Base-by-base conservation (phyloP, 768 basidiomycete genomes). In the Saitozyma podzolica region DNA sequence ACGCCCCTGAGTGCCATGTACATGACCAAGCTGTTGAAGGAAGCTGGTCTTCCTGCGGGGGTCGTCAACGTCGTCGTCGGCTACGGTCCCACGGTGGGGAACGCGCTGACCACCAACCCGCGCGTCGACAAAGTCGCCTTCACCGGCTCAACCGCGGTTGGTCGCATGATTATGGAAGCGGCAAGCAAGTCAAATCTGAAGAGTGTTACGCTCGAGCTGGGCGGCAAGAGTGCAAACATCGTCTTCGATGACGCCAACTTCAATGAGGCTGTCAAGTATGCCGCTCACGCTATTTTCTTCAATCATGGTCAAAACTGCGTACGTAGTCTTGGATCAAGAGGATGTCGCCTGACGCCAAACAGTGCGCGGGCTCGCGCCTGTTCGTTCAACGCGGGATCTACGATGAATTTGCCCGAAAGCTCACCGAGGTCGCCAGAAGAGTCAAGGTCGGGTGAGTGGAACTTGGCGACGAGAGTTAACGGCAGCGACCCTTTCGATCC, bases 161-260 rank as follows among this genome's bases (percentile, higher is more conserved):
- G 92, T 10, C 84, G 90, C 17, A 88, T 87, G 74, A 83, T 95
- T 71, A 83, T 92, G 85, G 86, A 90, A 74, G 87, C 89, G n/a
- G 84, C 91, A 7, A 85, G 89, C 2, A 85, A 86, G 77, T 86
- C 85, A 37, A 95, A 94, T 76, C 77, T 95, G 70, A 95, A 74
- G 83, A 85, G 84, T 63, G 87, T 91, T 58, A 91, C 92, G 40
- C 84, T 98, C 60, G 95, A 98, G 80, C 86, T 98, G 43, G 94
- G 94, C 50, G 94, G 94, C 16, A 79, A 79, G 63, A 70, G 73
- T 40, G 70, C 78, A 39, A 76, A 77, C 70, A 77, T 79, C 67
- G 73, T 77, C 64, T 79, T 79, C 58, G 76, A 71, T n/a, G 76
- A 77, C 56, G 70, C 72, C 50, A 70, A 77, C 56, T 57, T 79